Conservation (phyloP, 75 land plant genomes). For the Cryptomeria japonica region DNA sequence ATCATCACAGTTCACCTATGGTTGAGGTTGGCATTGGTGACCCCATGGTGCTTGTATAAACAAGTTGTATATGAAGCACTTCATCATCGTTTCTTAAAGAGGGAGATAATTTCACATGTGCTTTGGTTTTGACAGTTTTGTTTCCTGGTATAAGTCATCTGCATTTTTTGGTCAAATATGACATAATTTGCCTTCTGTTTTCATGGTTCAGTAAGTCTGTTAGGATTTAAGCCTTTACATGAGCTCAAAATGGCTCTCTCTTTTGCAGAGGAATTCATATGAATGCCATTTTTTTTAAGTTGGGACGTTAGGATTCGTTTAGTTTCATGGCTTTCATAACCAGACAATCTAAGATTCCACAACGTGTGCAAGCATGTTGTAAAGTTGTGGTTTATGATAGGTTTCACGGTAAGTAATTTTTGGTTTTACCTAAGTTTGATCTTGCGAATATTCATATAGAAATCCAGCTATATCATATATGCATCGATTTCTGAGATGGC, state of each 20-base stretch:
- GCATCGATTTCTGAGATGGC: not conserved
- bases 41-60: conserved; percentile 1
- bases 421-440: not conserved
- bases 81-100: not conserved
- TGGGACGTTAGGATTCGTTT: not conserved
- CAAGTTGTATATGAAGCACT: not conserved
- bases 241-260: not conserved
- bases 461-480: not conserved
- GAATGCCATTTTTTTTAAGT: not conserved
- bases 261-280: not conserved
- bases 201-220: not conserved
- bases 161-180: not conserved
- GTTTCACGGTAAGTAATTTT: not conserved
- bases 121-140: not conserved
- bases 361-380: not conserved
- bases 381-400: not conserved
- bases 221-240: not conserved
- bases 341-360: not conserved
- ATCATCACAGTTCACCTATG: conserved; percentile 14
- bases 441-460: not conserved
- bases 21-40: not conserved
- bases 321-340: not conserved
- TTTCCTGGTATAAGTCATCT: not conserved
- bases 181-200: not conserved
- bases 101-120: not conserved